Percentiles rank a stretch among this genome's conserved stretches.
These are phyloP conservation scores for Mycena venus DNA, from an alignment of 768 basidiomycete species.

Conservation along the genomic window DNA sequence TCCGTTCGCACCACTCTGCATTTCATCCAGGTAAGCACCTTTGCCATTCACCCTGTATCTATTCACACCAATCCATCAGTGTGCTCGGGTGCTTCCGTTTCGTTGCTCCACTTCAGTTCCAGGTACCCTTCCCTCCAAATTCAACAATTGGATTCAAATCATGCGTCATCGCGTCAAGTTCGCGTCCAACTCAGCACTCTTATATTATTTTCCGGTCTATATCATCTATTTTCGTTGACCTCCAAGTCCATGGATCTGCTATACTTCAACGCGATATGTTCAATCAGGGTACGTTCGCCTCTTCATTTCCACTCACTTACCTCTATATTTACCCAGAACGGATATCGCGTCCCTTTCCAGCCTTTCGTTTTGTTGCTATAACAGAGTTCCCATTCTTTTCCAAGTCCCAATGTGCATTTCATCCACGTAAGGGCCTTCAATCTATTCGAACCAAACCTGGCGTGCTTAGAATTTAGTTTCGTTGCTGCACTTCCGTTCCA, in stretches of 20 bases:
- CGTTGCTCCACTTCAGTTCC: background rate
- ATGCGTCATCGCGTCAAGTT: background rate
- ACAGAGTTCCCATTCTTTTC: no score
- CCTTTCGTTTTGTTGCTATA: no score
- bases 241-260: background rate
- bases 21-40: background rate
- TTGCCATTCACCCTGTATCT: no score
- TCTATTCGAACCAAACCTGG: no score
- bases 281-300: background rate
- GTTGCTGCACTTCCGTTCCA: background rate
- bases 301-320: background rate
- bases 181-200: background rate
- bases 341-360: no score
- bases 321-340: background rate
- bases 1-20: background rate
- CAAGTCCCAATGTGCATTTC: no score
- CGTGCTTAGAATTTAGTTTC: background rate
- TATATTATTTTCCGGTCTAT: background rate
- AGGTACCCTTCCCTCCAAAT: background rate
- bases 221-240: background rate
- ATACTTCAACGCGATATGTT: background rate
- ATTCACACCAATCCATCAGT: no score
- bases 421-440: no score
- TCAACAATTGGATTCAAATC: background rate
- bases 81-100: background rate